Evolutionary conservation across 805 yeast species (phyloP), one percentile per base, ranked within the genome.

Genomic region (Kodamaea leandrae): DNA sequence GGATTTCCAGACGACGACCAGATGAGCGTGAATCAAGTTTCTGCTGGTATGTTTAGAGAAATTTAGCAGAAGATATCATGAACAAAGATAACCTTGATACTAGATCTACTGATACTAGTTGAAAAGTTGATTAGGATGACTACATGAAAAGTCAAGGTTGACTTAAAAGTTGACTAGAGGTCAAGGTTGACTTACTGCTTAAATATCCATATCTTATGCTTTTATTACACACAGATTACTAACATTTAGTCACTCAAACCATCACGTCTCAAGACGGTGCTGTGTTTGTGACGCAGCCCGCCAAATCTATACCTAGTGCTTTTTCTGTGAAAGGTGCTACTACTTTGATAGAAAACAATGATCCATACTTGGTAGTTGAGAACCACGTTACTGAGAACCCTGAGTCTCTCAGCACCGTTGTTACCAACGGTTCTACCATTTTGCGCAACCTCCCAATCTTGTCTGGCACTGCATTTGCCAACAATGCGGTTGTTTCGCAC

Each of bases 391-490:
- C 37, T 14, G 39, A 46, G 4, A 39, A 46, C 7, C 55, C 49
- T 1, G 45, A 46, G 2, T 54, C 56, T 13, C 42, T 66, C 21
- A 58, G 72, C 9, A 61, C 85, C 3, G 68, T 86, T 17, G 64
- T 76, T 38, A 66, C 84, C 2, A 67, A 72, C 42, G 80, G 86
- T 17, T 38, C 55, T 3, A 69, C 80, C 6, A 57, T 87, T 13
- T 66, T 86, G 46, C 68, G 71, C 29, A 74, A 77, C 43, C 66
- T 88, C 40, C 88, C 95, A 12, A 72, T 71, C 39, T 67, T 88
- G 35, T 64, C 72, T 1, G 51, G 54, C n/a, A 25, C 53, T 10
- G 45, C 50, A 18, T 66, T 79, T 51, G 58, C 61, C 44, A 51
- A 60, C 20, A 47, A 56, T 14, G 65, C 77, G 1, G 71, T 77